These are phyloP conservation scores for Novymonas esmeraldas DNA, from an alignment of 208 protist species.

Conservation along the genomic window DNA sequence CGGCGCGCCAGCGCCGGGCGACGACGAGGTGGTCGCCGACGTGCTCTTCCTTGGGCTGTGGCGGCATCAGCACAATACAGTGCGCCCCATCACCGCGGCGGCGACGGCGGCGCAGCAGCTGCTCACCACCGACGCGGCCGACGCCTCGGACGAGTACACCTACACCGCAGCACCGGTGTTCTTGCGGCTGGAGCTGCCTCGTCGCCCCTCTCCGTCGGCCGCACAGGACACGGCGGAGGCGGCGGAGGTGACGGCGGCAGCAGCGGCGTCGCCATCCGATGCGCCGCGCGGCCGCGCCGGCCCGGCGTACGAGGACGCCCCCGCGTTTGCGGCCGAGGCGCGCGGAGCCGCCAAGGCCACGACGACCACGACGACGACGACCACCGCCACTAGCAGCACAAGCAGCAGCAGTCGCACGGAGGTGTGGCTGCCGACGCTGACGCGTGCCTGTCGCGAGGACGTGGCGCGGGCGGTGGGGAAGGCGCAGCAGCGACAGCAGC, in stretches of 20 bases:
- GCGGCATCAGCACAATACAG: conserved; percentile 23
- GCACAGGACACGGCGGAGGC: no score
- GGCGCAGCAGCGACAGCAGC: background rate
- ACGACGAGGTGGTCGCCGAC: background rate
- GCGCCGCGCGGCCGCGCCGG: background rate
- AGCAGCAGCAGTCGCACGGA: background rate
- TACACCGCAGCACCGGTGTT: conserved; percentile 3
- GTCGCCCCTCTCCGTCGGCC: background rate
- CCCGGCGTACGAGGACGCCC: background rate
- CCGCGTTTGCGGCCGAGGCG: background rate
- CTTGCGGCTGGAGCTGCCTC: conserved; percentile 27
- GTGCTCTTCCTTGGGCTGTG: conserved; percentile 18
- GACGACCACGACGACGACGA: no score
- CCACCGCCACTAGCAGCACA: no score
- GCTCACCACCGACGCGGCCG: background rate
- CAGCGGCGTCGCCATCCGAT: background rate
- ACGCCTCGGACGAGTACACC: background rate
- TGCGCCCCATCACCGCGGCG: conserved; percentile 1
- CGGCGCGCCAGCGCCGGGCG: background rate
- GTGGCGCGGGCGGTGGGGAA: background rate
- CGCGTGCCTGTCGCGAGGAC: conserved; percentile 1
- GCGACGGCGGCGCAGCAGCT: background rate
- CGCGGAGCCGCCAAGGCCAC: background rate
- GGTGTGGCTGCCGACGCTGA: conserved; percentile 9
- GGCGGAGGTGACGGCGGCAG: background rate